These are phyloP conservation scores for Botryosphaeria dothidea DNA, from an alignment of 2,329 filamentous ascomycete species.

Conservation along the genomic window DNA sequence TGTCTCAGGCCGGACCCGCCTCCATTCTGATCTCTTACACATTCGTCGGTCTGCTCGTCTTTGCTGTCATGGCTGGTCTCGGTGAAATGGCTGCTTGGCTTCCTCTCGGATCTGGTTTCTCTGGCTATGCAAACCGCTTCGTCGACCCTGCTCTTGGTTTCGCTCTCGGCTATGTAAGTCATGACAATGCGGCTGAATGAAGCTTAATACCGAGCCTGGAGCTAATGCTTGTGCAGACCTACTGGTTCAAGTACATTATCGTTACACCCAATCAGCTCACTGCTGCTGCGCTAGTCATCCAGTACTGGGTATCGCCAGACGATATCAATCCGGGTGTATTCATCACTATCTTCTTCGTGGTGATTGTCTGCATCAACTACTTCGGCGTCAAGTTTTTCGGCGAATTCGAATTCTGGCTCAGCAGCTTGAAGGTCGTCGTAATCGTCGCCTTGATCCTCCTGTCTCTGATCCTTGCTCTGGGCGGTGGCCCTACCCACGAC, in stretches of 20 bases:
- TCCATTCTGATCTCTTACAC: slow-evolving; percentile 73
- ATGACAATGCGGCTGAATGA: slow-evolving; percentile 11
- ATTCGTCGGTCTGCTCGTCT: slow-evolving; percentile 71
- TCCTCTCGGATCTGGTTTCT: slow-evolving; percentile 76
- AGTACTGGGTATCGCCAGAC: slow-evolving; percentile 70
- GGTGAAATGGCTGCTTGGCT: slow-evolving; percentile 86
- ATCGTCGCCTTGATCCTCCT: slow-evolving; percentile 49
- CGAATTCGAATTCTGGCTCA: slow-evolving; percentile 53
- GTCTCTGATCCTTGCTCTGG: slow-evolving; percentile 45
- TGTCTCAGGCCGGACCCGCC: slow-evolving; percentile 57
- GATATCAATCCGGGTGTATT: slow-evolving; percentile 76
- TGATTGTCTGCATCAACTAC: slow-evolving; percentile 48
- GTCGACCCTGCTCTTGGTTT: slow-evolving; percentile 81
- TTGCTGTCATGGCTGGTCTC: slow-evolving; percentile 76
- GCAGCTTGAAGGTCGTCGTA: slow-evolving; percentile 47
- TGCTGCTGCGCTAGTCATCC: slow-evolving; percentile 75
- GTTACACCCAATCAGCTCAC: slow-evolving; percentile 83
- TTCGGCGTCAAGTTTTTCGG: slow-evolving; percentile 60
- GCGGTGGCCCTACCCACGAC: slow-evolving; percentile 41
- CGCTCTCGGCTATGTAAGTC: slow-evolving; percentile 67
- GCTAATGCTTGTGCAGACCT: slow-evolving; percentile 34
- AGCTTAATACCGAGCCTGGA: slow-evolving; percentile 27
- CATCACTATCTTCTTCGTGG: slow-evolving; percentile 61
- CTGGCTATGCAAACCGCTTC: slow-evolving; percentile 77
- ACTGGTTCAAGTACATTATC: slow-evolving; percentile 79